Evolutionary conservation across 768 basidiomycete species (phyloP), one percentile per base, ranked within the genome.

Genomic region (Pisolithus orientalis): DNA sequence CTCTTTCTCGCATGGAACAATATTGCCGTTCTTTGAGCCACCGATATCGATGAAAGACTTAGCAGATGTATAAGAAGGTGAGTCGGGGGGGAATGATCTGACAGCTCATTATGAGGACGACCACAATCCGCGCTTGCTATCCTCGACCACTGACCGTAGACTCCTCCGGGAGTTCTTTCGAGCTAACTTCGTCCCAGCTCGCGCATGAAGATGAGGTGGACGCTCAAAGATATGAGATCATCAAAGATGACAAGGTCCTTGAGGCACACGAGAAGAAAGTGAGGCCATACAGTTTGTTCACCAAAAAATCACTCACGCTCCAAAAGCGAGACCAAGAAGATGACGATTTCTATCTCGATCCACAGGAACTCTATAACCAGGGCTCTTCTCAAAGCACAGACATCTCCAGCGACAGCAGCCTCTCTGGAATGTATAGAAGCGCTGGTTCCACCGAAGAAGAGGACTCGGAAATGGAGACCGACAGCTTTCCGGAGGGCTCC

Each of bases 131-230:
- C 9, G 46, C 28, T 16, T 46, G 50, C 38, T 54, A 54, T 31
- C 53, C 57, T 13, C 51, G 51, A n/a, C 51, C 54, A 5, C 27
- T 58, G 39, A 58, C 54, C 21, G 48, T 50, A 13, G 57, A 56
- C 32, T 50, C 39, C 16, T 56, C 54, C 4, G 56, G 44, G 10
- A 47, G 47, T 14, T 39, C 52, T 13, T 29, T 34, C 11, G 39
- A 49, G 24, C 44, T 40, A 25, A 49, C 51, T 13, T 58, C 54
- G 4, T 56, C 54, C 34, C 54, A 47, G 37, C 46, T 58, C 28
- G 51, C 54, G 31, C 51, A 53, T 27, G 55, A 53, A 43, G 55
- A 56, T 16, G 55, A 56, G 25, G 34, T 39, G 10, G 37, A 38
- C 9, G 47, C 44, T 40, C 46, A 47, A 32, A 50, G 31, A 27